Evolutionary conservation across 2,329 filamentous ascomycete genomes (phyloP).

Genomic region (Claviceps sorghi): DNA sequence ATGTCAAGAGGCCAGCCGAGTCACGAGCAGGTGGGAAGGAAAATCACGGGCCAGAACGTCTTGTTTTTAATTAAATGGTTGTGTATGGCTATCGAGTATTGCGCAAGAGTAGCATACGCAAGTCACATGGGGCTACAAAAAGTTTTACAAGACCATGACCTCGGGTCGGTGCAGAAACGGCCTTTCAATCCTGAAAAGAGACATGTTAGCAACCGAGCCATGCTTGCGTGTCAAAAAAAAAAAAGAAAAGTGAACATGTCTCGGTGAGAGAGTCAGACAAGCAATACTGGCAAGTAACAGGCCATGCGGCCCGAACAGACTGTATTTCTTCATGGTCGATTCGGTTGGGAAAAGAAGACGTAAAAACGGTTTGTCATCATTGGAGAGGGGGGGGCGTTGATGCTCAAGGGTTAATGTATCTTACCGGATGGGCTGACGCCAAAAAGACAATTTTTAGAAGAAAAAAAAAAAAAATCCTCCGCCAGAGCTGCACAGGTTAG

Average conservation of each 20-base stretch:
- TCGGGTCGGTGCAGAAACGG: too few relatives aligned
- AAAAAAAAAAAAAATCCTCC: too few relatives aligned
- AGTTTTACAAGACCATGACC: not conserved
- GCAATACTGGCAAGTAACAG: constrained; percentile 88
- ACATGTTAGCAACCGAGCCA: not conserved
- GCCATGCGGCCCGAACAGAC: constrained; percentile 51
- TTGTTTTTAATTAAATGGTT: not conserved
- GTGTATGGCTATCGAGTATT: not conserved
- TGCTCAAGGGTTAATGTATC: not conserved
- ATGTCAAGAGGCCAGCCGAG: too few relatives aligned
- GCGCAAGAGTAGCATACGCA: not conserved
- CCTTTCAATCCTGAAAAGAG: not conserved
- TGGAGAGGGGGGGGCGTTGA: constrained; percentile 9
- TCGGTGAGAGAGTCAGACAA: constrained; percentile 47
- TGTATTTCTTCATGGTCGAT: constrained; percentile 70
- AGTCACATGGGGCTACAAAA: too few relatives aligned
- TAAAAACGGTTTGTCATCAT: constrained; percentile 55
- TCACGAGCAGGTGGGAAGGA: not conserved
- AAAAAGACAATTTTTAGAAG: not conserved
- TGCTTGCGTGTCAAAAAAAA: not conserved
- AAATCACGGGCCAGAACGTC: not conserved
- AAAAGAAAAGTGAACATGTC: constrained; percentile 3
- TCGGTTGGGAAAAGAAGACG: constrained; percentile 82
- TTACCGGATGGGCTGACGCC: not conserved
- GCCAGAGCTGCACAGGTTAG: not conserved